Evolutionary conservation across 2,329 filamentous ascomycete genomes (phyloP).

Genomic region (Metarhizium sp.): DNA sequence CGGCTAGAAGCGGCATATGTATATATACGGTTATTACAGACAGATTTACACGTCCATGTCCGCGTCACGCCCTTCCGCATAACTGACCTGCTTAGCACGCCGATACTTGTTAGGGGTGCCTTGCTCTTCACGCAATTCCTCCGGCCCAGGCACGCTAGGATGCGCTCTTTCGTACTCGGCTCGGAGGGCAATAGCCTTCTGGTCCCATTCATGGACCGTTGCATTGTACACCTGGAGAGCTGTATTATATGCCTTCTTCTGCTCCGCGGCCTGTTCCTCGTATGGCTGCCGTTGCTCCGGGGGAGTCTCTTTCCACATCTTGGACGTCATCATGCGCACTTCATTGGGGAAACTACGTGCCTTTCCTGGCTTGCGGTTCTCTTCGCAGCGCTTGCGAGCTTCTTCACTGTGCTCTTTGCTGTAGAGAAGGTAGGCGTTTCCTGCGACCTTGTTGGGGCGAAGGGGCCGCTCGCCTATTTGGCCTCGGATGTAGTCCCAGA

Average conservation of each 20-base stretch:
- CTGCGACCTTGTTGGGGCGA: conserved; percentile 62
- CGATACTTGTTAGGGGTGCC: conserved; percentile 21
- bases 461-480: conserved; percentile 66
- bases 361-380: conserved; percentile 52
- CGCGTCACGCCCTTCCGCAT: conserved; percentile 24
- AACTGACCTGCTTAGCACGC: conserved; percentile 28
- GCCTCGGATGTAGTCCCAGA: conserved; percentile 40
- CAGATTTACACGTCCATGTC: conserved; percentile 12
- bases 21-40: conserved; percentile 1
- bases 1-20: not conserved
- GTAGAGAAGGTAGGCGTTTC: conserved; percentile 84
- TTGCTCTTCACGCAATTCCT: conserved; percentile 13
- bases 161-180: conserved; percentile 43
- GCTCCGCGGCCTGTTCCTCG: conserved; percentile 60
- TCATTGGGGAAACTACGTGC: conserved; percentile 65
- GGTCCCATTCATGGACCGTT: conserved; percentile 63
- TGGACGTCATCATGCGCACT: conserved; percentile 74
- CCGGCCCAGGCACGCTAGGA: conserved; percentile 23
- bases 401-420: conserved; percentile 68
- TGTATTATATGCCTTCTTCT: conserved; percentile 56
- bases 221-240: conserved; percentile 51
- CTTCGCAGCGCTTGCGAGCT: conserved; percentile 51
- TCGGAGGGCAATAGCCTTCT: conserved; percentile 46
- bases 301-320: conserved; percentile 78
- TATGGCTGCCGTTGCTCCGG: conserved; percentile 68